Base-by-base conservation (phyloP, 2,329 filamentous ascomycete genomes). In the Nigrospora osmanthi region DNA sequence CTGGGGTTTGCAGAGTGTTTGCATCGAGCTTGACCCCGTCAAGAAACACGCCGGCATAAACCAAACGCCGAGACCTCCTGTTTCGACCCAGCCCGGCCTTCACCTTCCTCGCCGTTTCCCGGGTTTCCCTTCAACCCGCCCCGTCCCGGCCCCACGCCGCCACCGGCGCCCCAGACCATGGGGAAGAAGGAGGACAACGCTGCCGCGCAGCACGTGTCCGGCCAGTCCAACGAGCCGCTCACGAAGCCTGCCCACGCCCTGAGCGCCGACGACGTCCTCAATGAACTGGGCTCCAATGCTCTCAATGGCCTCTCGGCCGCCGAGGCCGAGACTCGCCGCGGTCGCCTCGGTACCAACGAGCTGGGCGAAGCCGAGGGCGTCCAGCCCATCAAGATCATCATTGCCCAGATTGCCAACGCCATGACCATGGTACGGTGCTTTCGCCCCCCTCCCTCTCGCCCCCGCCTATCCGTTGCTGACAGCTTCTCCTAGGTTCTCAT, bases 341-440 rank as follows among this genome's bases (percentile, higher is more conserved):
- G 73, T n/a, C 63, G 76, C 46, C 75, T 75, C 63, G 80, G 80
- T 7, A 55, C 61, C 11, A 85, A 84, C 54, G 73, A 81, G 47
- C 66, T 85, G 4, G 76, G 77, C 43, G 73, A 80, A 35, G 72
- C 62, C 1, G 69, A 71, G 47, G 73, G 74, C 7, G 78, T 83
- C 28, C 73, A 71, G 36, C 69, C 73, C 19, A 58, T 70, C 38
- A 80, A 80, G 56, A 83, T 84, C 46, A 58, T 84, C 15, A 61
- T 83, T 36, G 67, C 74, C 36, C 80, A 84, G 57, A 65, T 83
- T 39, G 78, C 78, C 39, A 84, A 84, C 58, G 80, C 79, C 11
- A 83, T 83, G 80, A 82, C 76, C 51, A 61, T 84, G 59, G 80
- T 79, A 60, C 7, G 52, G 6, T 28, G 23, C 10, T 28, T 28